Conservation (phyloP, 805 yeast species). For the Pichia heedii region DNA sequence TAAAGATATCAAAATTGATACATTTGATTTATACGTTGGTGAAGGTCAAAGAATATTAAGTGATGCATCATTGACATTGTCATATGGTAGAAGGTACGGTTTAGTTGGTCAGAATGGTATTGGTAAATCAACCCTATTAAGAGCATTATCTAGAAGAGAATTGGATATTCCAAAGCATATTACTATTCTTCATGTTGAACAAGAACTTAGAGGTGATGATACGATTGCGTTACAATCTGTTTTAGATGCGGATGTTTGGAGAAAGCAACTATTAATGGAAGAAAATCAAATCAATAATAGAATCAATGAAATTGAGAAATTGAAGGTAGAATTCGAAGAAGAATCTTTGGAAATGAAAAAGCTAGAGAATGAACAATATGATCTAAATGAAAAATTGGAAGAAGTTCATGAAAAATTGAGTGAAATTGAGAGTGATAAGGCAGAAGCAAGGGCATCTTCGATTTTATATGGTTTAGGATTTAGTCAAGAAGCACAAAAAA, state of each 20-base stretch:
- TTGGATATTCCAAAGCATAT: conserved; percentile 90
- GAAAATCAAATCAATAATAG: conserved; percentile 68
- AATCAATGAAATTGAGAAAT: conserved; percentile 60
- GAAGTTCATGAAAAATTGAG: conserved; percentile 74
- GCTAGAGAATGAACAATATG: conserved; percentile 84
- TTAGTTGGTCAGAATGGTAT: conserved; percentile 98
- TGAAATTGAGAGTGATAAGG: conserved; percentile 96
- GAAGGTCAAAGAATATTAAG: conserved; percentile 89
- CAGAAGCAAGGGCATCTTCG: conserved; percentile 94
- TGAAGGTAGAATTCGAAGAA: conserved; percentile 66
- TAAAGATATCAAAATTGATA: conserved; percentile 91
- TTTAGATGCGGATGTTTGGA: conserved; percentile 99
- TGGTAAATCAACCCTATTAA: conserved; percentile 90
- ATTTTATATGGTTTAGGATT: conserved; percentile 91
- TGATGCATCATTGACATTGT: conserved; percentile 77
- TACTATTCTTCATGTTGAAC: conserved; percentile 93
- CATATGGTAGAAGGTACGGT: conserved; percentile 94
- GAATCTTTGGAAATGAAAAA: conserved; percentile 65
- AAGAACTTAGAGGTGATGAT: conserved; percentile 92
- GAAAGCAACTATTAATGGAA: conserved; percentile 77
- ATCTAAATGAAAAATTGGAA: conserved; percentile 66
- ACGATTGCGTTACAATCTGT: conserved; percentile 87
- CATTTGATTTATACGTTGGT: conserved; percentile 90
- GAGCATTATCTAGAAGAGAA: conserved; percentile 91
- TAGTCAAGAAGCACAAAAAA: conserved; percentile 73